Percentiles rank a stretch among this genome's conserved stretches.
These are phyloP conservation scores for Phytophthora aleatoria DNA, from an alignment of 352 stramenopile genomes.

Conservation along the genomic window DNA sequence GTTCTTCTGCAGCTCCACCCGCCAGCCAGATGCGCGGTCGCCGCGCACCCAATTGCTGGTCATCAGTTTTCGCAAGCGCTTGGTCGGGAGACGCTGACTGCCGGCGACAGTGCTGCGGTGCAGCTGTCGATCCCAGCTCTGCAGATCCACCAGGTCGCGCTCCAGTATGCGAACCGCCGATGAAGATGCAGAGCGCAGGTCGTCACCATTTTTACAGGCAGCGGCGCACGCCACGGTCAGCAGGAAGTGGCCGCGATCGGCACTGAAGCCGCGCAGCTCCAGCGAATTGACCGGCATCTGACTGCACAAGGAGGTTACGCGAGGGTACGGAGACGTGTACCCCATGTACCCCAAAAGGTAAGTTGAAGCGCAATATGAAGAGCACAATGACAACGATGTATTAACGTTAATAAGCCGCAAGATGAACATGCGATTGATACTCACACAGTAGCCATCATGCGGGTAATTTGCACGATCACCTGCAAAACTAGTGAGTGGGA, in stretches of 20 bases:
- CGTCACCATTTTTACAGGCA: slow-evolving; percentile 7
- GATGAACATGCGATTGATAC: no score
- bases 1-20: slow-evolving; percentile 68
- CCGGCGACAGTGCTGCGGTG: slow-evolving; percentile 1
- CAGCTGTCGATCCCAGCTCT: slow-evolving; percentile 50
- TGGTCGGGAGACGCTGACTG: slow-evolving; percentile 52
- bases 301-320: not conserved
- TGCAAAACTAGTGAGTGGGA: no score
- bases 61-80: slow-evolving; percentile 64
- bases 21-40: slow-evolving; percentile 51
- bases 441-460: no score
- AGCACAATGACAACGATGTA: no score
- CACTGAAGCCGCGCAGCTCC: slow-evolving; percentile 44
- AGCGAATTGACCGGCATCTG: slow-evolving; percentile 16
- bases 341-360: not conserved
- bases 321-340: not conserved
- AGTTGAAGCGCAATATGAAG: not conserved
- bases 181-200: not conserved
- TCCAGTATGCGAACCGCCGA: slow-evolving; percentile 15
- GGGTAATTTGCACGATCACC: no score
- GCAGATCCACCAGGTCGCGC: slow-evolving; percentile 49
- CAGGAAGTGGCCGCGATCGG: slow-evolving; percentile 38
- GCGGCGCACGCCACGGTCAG: slow-evolving; percentile 10
- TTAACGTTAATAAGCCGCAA: no score
- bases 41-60: slow-evolving; percentile 50